phyloP scores from a whole-genome alignment of 768 basidiomycete genomes.

The Mycena floridula region DNA sequence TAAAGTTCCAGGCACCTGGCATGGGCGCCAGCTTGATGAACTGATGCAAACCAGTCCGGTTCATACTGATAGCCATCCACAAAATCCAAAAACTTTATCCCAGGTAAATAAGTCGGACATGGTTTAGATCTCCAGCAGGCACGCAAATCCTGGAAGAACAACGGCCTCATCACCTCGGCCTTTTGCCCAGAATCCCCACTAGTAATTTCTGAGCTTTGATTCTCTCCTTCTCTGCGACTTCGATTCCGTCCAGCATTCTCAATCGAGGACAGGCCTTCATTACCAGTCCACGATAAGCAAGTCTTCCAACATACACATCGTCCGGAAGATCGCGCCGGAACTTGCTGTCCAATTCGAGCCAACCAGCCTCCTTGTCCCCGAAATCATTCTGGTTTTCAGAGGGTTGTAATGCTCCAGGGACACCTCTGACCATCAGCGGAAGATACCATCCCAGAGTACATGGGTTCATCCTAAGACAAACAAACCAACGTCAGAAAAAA shows the following conservation, averaged over 20 bases:
- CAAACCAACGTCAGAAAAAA: slow-evolving; percentile 12
- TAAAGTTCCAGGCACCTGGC: not conserved
- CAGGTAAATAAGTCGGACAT: slow-evolving; percentile 4
- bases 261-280: slow-evolving; percentile 70
- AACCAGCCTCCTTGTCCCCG: slow-evolving; percentile 31
- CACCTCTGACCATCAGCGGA: slow-evolving; percentile 70
- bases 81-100: not conserved
- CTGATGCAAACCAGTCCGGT: not conserved
- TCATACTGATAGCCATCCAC: not conserved
- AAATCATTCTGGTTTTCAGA: slow-evolving; percentile 35
- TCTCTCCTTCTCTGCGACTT: slow-evolving; percentile 78
- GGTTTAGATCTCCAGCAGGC: slow-evolving; percentile 1
- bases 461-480: slow-evolving; percentile 74
- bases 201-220: slow-evolving; percentile 72
- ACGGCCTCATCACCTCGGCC: slow-evolving; percentile 20
- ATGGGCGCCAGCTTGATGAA: not conserved
- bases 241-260: slow-evolving; percentile 80
- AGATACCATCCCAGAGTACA: slow-evolving; percentile 95
- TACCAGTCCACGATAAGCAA: slow-evolving; percentile 85
- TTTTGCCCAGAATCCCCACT: slow-evolving; percentile 42
- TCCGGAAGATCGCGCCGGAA: slow-evolving; percentile 91
- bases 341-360: slow-evolving; percentile 76
- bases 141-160: slow-evolving; percentile 4
- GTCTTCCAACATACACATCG: slow-evolving; percentile 76
- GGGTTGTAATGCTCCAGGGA: slow-evolving; percentile 62